These are phyloP conservation scores for Calocybe gangraenosa DNA, from an alignment of 768 basidiomycete genomes.

Conservation along the genomic window DNA sequence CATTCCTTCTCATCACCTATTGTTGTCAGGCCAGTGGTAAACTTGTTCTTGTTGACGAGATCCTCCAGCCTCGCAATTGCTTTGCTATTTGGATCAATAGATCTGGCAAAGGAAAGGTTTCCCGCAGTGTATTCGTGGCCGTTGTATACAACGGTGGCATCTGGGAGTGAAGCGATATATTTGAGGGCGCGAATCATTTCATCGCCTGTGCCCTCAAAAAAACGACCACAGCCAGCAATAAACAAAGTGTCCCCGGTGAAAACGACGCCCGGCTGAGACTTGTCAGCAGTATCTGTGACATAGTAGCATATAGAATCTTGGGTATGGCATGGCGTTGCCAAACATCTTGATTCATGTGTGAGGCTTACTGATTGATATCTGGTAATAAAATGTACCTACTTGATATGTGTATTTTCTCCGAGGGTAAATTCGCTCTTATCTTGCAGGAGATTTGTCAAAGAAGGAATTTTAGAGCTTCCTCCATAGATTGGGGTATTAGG, in stretches of 20 bases:
- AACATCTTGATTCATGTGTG: constrained; percentile 44
- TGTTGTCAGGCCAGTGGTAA: constrained; percentile 79
- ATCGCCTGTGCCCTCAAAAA: constrained; percentile 82
- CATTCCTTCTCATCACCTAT: constrained; percentile 92
- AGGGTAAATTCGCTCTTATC: constrained; percentile 79
- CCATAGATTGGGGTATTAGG: constrained; percentile 67
- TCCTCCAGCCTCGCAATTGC: constrained; percentile 56
- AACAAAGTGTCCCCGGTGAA: constrained; percentile 97
- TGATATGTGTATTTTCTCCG: constrained; percentile 59
- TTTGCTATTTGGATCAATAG: constrained; percentile 55
- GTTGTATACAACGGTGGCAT: constrained; percentile 76
- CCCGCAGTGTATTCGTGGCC: constrained; percentile 91
- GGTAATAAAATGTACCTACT: constrained; percentile 27
- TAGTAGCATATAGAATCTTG: constrained; percentile 95
- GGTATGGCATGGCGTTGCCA: constrained; percentile 92
- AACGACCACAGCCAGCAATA: constrained; percentile 84
- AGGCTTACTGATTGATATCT: constrained; percentile 4
- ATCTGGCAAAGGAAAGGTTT: constrained; percentile 67
- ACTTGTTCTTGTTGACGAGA: constrained; percentile 52
- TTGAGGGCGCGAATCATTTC: constrained; percentile 78
- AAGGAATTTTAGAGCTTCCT: constrained; percentile 67
- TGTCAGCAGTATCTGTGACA: constrained; percentile 48
- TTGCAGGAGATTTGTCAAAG: constrained; percentile 68
- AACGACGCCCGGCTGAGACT: constrained; percentile 63
- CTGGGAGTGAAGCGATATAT: constrained; percentile 71